These are phyloP conservation scores for Neospermospora avenae DNA, from an alignment of 2,329 filamentous ascomycete genomes.

Conservation along the genomic window DNA sequence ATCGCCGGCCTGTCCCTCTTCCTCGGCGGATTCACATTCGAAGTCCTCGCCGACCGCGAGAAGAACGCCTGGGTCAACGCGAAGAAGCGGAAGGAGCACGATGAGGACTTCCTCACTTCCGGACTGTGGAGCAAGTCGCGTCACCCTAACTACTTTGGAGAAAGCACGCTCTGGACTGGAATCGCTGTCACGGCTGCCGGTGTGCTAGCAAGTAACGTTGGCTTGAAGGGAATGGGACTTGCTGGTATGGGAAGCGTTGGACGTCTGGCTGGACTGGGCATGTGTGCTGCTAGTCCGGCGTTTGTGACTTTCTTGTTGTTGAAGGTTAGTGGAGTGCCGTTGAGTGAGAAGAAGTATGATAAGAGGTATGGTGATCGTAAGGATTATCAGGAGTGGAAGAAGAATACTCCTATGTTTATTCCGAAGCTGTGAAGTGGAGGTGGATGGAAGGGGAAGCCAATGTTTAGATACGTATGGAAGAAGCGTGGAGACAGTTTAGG, in stretches of 20 bases:
- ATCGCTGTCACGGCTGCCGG: slow-evolving; percentile 59
- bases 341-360: slow-evolving; percentile 69
- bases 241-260: slow-evolving; percentile 41
- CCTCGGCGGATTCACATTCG: slow-evolving; percentile 55
- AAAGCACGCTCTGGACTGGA: slow-evolving; percentile 65
- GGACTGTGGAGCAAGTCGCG: slow-evolving; percentile 60
- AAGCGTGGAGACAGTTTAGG: neutral
- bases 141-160: slow-evolving; percentile 73
- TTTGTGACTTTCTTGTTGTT: slow-evolving; percentile 62
- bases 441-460: too few species aligned
- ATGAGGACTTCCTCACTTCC: slow-evolving; percentile 61
- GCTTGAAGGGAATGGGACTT: slow-evolving; percentile 56
- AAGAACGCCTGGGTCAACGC: slow-evolving; percentile 59
- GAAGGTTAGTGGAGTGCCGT: slow-evolving; percentile 60
- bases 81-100: slow-evolving; percentile 62
- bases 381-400: slow-evolving; percentile 67
- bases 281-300: slow-evolving; percentile 51
- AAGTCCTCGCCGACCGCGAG: slow-evolving; percentile 60
- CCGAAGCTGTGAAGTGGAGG: slow-evolving; percentile 47
- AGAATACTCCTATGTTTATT: slow-evolving; percentile 61
- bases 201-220: slow-evolving; percentile 50
- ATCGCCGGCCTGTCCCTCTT: slow-evolving; percentile 56
- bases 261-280: slow-evolving; percentile 43
- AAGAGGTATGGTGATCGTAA: slow-evolving; percentile 58
- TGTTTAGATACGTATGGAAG: too few species aligned